phyloP scores from a whole-genome alignment of 306 rosid genomes.

The Castanea sativa region DNA sequence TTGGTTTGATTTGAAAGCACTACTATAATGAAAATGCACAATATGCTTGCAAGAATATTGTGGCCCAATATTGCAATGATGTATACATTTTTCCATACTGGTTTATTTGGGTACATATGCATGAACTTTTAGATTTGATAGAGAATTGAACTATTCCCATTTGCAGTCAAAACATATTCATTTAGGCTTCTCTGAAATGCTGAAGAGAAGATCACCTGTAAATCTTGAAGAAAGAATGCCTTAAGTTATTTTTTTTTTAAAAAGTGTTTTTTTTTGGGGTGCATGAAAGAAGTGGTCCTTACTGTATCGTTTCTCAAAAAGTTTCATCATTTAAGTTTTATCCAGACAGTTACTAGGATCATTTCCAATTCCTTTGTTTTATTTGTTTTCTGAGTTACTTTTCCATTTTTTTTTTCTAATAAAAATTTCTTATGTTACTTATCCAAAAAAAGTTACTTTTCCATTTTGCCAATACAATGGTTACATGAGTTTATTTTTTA shows the following conservation, averaged over 20 bases:
- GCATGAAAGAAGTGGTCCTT: not conserved
- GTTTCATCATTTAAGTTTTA: not conserved
- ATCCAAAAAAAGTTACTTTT: not conserved
- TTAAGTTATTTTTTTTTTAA: too few relatives aligned
- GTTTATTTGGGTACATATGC: not conserved
- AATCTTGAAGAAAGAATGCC: not conserved
- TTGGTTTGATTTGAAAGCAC: not conserved
- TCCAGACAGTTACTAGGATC: not conserved
- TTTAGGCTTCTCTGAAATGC: not conserved
- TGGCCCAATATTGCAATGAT: not conserved
- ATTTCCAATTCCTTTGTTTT: not conserved
- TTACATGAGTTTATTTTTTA: constrained; percentile 30
- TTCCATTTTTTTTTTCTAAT: constrained; percentile 1
- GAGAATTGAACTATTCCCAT: not conserved
- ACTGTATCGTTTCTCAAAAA: not conserved
- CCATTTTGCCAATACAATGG: constrained; percentile 21
- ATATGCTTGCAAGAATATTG: not conserved
- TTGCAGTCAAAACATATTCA: constrained; percentile 10
- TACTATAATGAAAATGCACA: not conserved
- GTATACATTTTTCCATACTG: not conserved
- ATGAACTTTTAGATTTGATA: not conserved
- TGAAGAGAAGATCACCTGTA: not conserved
- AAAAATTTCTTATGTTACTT: too few relatives aligned
- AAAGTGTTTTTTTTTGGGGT: not conserved
- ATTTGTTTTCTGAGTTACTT: constrained; percentile 5